Evolutionary conservation across 1,284 basidiomycete species (phyloP), one percentile per base, ranked within the genome.

Genomic region (Prillingera fragicola): DNA sequence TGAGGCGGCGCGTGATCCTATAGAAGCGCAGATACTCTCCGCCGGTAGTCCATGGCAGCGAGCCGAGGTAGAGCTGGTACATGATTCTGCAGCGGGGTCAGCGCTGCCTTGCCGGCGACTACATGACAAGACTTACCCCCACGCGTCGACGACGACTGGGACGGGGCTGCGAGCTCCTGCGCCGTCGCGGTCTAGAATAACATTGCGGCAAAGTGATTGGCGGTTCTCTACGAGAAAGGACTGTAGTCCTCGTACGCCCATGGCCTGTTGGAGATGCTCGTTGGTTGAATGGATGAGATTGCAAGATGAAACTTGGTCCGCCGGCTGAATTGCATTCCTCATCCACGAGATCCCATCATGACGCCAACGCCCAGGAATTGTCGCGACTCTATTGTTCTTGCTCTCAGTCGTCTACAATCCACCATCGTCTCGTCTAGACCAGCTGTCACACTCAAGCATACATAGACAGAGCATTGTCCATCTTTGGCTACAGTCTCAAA

Each of bases 191-290:
- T 65, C 60, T 55, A 81, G 65, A 24, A 71, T 66, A 26, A 79
- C 56, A 0, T 77, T 74, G 44, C 71, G 75, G 15, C 83, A 80
- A 36, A 88, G 71, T 4, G 73, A 63, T 33, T 78, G 78, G 38
- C 78, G 76, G 60, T 87, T 80, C 64, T 87, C 85, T 51, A 80
- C 80, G 37, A 89, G 75, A 65, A 83, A 90, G 0, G 82, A 83
- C 19, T 84, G 80, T 31, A 90, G 77, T 26, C 87, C 86, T 67
- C 82, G 79, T 24, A 90, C 82, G 44, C 87, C 87, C 87, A 90
- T 89, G n/a, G n/a, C n/a, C n/a, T n/a, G n/a, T n/a, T n/a, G n/a
- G n/a, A n/a, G n/a, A n/a, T n/a, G n/a, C n/a, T n/a, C n/a, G n/a
- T n/a, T n/a, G n/a, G n/a, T n/a, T n/a, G n/a, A n/a, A n/a, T n/a